Evolutionary conservation across 306 rosid genomes (phyloP), one percentile per base, ranked within the genome.

Genomic region (Malus sieversii): DNA sequence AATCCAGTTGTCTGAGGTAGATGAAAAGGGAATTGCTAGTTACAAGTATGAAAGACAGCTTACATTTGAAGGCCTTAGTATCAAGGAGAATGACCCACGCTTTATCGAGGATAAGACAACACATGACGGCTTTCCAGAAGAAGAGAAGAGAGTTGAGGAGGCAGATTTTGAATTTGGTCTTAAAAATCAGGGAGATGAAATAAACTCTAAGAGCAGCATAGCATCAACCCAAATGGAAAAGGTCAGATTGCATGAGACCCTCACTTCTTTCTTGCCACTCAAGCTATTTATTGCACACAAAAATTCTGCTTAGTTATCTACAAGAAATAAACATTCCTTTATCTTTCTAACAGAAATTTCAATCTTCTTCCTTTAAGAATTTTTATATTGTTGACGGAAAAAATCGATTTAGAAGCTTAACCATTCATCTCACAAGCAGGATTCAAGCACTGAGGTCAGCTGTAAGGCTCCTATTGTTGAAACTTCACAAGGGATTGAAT

Each of bases 391-490:
- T 46, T 48, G 6, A 48, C 19, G 0, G 12, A 44, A 42, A 42
- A 44, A 10, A 57, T 38, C 18, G 58, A 74, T 16, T n/a, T 46
- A 51, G 14, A 52, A 69, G 58, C 4, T 18, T 65, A 23, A 57
- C 29, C 19, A 53, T 81, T 68, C n/a, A 4, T 40, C 71, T 79
- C 29, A 75, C 25, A 57, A 67, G 59, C 79, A 81, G 85, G 88
- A 53, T 59, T 9, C 62, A 25, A 65, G 73, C 51, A 46, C 18
- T 27, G 85, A 78, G 72, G 68, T 60, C 65, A 38, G 9, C 42
- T 2, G 42, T 1, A 38, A 38, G 9, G 42, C 42, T 48, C 53
- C 53, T 14, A 1, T 48, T 48, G 53, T 15, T 6, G 53, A 14
- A 48, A 14, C 53, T 15, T 48, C 53, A 48, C 53, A 4, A 48